Evolutionary conservation across 169 alveolate genomes (phyloP).

Genomic region (Miamiensis avidus): DNA sequence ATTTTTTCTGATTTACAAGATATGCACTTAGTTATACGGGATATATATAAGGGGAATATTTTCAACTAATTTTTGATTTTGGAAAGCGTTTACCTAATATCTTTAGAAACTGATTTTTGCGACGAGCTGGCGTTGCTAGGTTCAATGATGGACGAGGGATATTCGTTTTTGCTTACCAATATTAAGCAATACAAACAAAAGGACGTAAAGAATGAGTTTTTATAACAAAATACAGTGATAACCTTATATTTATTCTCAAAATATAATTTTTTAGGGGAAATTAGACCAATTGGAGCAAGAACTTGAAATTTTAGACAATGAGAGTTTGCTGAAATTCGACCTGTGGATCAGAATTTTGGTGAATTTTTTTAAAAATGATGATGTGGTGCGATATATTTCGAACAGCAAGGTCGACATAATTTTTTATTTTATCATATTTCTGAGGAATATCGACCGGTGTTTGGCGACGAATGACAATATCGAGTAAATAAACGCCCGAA

Average conservation of each 20-base stretch:
- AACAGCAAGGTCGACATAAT: background rate
- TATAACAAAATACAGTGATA: background rate
- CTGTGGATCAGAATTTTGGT: constrained; percentile 13
- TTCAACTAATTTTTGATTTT: background rate
- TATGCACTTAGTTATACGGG: constrained; percentile 1
- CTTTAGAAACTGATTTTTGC: constrained; percentile 16
- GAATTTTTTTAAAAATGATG: constrained; percentile 12
- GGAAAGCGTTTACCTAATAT: constrained; percentile 7
- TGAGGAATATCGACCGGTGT: background rate
- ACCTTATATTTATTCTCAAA: too few relatives aligned
- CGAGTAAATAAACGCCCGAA: background rate
- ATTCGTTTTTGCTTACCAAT: constrained; percentile 6
- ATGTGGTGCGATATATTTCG: constrained; percentile 2
- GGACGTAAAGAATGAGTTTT: background rate
- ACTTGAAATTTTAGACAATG: constrained; percentile 15
- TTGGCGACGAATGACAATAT: background rate
- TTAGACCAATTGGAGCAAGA: background rate
- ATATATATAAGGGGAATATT: constrained; percentile 1
- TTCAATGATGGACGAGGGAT: constrained; percentile 8
- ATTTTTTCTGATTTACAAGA: background rate
- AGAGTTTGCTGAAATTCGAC: constrained; percentile 2
- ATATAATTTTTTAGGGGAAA: too few relatives aligned
- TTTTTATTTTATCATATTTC: background rate
- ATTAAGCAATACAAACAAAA: constrained; percentile 6
- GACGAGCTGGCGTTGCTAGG: constrained; percentile 20